Evolutionary conservation across 768 basidiomycete genomes (phyloP), one percentile per base, ranked within the genome.

Genomic region (Mycena haematopus): DNA sequence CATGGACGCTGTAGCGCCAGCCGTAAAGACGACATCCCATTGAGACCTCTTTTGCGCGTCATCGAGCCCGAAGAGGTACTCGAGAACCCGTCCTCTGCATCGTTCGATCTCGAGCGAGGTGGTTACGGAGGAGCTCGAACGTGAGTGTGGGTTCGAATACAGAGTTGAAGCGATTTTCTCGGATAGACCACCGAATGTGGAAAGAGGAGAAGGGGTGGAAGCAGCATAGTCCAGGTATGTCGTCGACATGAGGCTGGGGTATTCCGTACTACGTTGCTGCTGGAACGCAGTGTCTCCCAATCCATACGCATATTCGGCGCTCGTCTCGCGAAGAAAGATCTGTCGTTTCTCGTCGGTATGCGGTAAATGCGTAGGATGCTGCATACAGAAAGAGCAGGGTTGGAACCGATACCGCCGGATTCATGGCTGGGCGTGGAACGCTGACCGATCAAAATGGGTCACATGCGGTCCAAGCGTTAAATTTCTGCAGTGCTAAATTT

Each of bases 21-120:
- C 73, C 21, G 85, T 87, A 68, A 86, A 87, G 36, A 86, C 74
- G 52, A 87, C 82, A 33, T 82, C 79, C 72, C 85, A 87, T 1
- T 81, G 80, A n/a, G 75, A 72, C 1, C 83, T 79, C 9, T 83
- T 82, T 8, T 15, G 15, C 13, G 61, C 50, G 44, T 52, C 50
- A 5, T 33, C 40, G 36, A 68, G 56, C 15, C 67, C 67, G 50
- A 65, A 68, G 13, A 68, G 51, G 4, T 68, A 57, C 22, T 65
- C 45, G 35, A 68, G 67, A 33, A 68, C 46, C 1, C 54, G 63
- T 3, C 52, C 63, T 36, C 67, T 27, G 42, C 63, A 65, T 25
- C 35, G 63, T 22, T 68, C 64, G 36, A 68, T 65, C 45, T 58
- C 67, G 24, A 68, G 60, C 24, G 64, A 44, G 1, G 67, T 68